phyloP scores from a whole-genome alignment of 1,139 yeast genomes.

The Hyphopichia khmerensis region DNA sequence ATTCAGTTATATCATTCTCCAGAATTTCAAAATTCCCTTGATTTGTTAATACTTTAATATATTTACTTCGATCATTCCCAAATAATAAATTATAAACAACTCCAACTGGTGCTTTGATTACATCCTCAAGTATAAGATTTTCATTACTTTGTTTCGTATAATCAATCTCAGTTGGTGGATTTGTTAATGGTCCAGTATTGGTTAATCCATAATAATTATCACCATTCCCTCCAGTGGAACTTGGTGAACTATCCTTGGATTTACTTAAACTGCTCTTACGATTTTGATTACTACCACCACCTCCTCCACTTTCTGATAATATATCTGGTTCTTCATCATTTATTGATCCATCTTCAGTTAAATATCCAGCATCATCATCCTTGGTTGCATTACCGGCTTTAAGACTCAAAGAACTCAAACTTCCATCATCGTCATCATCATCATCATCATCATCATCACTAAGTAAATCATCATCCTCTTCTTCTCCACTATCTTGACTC shows the following conservation, averaged over 20 bases:
- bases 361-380: conserved; percentile 3
- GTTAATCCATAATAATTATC: conserved; percentile 35
- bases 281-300: too few species aligned
- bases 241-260: neutral
- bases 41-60: conserved; percentile 52
- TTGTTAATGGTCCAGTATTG: conserved; percentile 37
- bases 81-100: conserved; percentile 67
- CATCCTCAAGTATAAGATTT: conserved; percentile 60
- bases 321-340: neutral
- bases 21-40: conserved; percentile 74
- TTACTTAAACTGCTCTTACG: neutral
- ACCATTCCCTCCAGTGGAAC: conserved; percentile 4
- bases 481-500: conserved; percentile 7
- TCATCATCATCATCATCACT: conserved; percentile 1
- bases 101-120: conserved; percentile 76
- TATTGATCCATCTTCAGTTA: conserved; percentile 3
- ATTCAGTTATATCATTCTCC: conserved; percentile 47
- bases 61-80: conserved; percentile 68
- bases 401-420: conserved; percentile 2
- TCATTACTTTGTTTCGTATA: conserved; percentile 60
- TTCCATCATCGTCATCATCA: conserved; percentile 1
- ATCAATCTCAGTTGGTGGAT: conserved; percentile 34
- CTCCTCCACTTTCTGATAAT: neutral
- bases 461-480: conserved; percentile 3
- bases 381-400: conserved; percentile 1